phyloP scores from a whole-genome alignment of 1,284 basidiomycete genomes.

The Peniophora sp. region DNA sequence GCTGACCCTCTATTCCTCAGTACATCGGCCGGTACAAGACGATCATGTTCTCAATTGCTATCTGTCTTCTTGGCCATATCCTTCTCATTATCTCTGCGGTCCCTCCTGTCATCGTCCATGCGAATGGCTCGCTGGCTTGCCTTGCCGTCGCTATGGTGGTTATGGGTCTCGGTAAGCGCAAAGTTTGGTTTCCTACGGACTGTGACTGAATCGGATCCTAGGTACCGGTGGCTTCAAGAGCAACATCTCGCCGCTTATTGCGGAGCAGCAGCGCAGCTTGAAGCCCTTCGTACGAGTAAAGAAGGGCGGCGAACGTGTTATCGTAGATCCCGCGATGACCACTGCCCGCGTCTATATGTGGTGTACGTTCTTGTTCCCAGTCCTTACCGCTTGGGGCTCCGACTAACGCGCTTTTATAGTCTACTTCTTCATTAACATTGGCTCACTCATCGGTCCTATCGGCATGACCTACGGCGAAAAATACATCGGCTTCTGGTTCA shows the following conservation, averaged over 20 bases:
- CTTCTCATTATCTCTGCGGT: slow-evolving; percentile 68
- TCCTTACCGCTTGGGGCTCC: background rate
- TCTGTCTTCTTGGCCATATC: slow-evolving; percentile 63
- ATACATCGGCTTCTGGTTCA: slow-evolving; percentile 69
- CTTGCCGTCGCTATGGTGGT: slow-evolving; percentile 64
- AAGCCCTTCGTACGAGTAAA: slow-evolving; percentile 49
- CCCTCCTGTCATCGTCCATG: slow-evolving; percentile 60
- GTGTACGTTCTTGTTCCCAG: slow-evolving; percentile 21
- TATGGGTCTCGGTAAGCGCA: slow-evolving; percentile 39
- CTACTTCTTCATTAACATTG: slow-evolving; percentile 76
- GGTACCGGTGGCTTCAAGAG: slow-evolving; percentile 74
- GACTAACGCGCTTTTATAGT: slow-evolving; percentile 38
- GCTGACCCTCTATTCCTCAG: background rate
- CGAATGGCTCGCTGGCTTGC: slow-evolving; percentile 46
- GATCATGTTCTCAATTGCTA: slow-evolving; percentile 44
- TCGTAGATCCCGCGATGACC: slow-evolving; percentile 75
- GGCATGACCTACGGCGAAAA: slow-evolving; percentile 70
- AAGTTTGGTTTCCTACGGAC: no score
- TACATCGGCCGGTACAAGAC: slow-evolving; percentile 73
- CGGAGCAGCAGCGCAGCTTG: slow-evolving; percentile 64
- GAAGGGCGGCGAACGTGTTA: slow-evolving; percentile 65
- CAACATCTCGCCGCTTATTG: slow-evolving; percentile 74
- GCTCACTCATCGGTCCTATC: slow-evolving; percentile 65
- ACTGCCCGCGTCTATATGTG: slow-evolving; percentile 63
- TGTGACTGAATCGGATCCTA: no score